Evolutionary conservation across 176 grass and related monocot genomes (phyloP), one percentile per base, ranked within the genome.

Genomic region (bread wheat (Triticum aestivum)): DNA sequence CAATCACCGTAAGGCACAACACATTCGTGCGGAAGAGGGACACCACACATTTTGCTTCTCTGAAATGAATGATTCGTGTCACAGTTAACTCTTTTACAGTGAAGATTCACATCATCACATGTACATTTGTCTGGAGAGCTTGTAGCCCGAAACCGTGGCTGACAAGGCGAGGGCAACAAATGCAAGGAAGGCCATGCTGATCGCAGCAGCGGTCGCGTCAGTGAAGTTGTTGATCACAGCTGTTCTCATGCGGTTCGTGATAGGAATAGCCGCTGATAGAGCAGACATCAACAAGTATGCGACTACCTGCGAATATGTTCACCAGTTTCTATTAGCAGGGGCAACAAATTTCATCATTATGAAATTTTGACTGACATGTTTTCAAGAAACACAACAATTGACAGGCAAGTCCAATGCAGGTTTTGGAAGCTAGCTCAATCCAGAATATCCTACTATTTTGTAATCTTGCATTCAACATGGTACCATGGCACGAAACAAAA

Each of bases 161-260:
- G 96, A 91, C 86, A 95, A 77, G 61, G 89, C 96, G 15, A 95
- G 88, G 15, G 78, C 44, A 33, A 84, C 80, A 81, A 98, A 98
- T 54, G 96, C 88, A 76, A 98, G 88, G 86, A 98, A 98, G 33
- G 86, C 75, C 96, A 98, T 95, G 86, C 96, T 92, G 62, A 98
- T 98, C 0, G 93, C 89, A 1, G 93, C 93, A n/a, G 89, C 86
- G 0, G 88, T 91, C 0, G 88, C 75, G 81, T 98, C 84, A 2
- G 93, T 95, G 80, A 98, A 95, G 29, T 34, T 92, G 59, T 98
- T 98, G 71, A 93, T 56, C 39, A 93, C 80, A 23, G 88, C 93
- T 58, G 81, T 79, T 86, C 93, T 93, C 88, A 98, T 95, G 81
- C 96, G 91, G 82, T 94, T 89, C 3, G 96, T 98, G 64, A 98